These are phyloP conservation scores for Dillenia turbinata DNA, from an alignment of 164 flowering plant genomes.

Conservation along the genomic window DNA sequence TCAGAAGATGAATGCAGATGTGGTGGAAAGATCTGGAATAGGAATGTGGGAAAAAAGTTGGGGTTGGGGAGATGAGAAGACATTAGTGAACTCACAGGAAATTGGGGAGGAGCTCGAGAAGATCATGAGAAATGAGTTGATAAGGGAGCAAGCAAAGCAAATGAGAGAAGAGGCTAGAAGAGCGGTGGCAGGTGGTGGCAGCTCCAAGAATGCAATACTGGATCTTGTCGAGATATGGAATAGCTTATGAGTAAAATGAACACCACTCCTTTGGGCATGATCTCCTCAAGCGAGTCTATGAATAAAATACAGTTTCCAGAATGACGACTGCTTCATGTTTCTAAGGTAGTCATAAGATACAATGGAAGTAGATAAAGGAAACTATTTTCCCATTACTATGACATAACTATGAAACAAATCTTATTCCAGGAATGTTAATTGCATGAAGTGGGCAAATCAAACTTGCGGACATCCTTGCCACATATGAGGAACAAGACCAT, in stretches of 20 bases:
- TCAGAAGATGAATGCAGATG: slow-evolving; percentile 25
- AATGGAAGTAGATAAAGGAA: too few relatives aligned
- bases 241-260: background rate
- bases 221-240: slow-evolving; percentile 10
- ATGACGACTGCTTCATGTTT: too few relatives aligned
- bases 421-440: too few relatives aligned
- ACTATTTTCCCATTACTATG: too few relatives aligned
- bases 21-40: slow-evolving; percentile 18
- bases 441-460: too few relatives aligned
- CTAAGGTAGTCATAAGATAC: too few relatives aligned
- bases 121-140: slow-evolving; percentile 15
- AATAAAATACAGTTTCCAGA: too few relatives aligned
- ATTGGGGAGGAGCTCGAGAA: slow-evolving; percentile 13
- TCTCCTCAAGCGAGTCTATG: too few relatives aligned
- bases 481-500: too few relatives aligned
- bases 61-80: slow-evolving; percentile 18
- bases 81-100: slow-evolving; percentile 16
- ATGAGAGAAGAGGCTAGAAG: slow-evolving; percentile 18
- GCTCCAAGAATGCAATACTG: slow-evolving; percentile 2
- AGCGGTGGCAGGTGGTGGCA: slow-evolving; percentile 15
- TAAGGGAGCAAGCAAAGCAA: slow-evolving; percentile 12
- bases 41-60: slow-evolving; percentile 22
- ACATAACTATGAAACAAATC: too few relatives aligned
- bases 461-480: too few relatives aligned
- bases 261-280: too few relatives aligned